phyloP scores from a whole-genome alignment of 164 flowering plant species.

The Akebia trifoliata region DNA sequence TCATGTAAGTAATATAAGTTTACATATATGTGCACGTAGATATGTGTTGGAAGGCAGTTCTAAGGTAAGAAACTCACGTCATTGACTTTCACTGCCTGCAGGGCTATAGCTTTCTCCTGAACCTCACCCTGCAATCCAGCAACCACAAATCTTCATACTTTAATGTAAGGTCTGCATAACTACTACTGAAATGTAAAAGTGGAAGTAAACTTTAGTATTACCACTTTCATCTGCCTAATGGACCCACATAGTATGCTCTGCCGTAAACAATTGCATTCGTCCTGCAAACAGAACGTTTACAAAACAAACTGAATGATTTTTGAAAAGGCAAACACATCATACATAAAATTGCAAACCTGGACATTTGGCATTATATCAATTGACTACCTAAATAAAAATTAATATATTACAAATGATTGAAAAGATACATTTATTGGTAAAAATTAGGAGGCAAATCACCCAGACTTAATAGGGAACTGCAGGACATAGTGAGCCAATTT shows the following conservation, averaged over 20 bases:
- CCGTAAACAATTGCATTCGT: conserved; percentile 76
- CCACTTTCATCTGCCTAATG: conserved; percentile 65
- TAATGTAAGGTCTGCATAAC: background rate
- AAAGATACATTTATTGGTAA: too few relatives aligned
- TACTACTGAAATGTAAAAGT: background rate
- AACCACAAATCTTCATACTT: conserved; percentile 6
- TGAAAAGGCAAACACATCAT: background rate
- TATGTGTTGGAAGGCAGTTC: background rate
- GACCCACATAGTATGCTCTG: conserved; percentile 84
- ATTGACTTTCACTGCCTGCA: conserved; percentile 32
- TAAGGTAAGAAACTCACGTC: conserved; percentile 11
- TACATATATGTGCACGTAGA: background rate
- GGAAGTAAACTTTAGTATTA: conserved; percentile 23
- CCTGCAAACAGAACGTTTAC: conserved; percentile 32
- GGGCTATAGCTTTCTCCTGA: conserved; percentile 64
- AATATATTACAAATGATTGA: too few relatives aligned
- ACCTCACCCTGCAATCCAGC: conserved; percentile 57
- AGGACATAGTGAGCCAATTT: too few relatives aligned
- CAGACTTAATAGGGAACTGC: too few relatives aligned
- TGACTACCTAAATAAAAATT: too few relatives aligned
- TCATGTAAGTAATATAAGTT: too few relatives aligned
- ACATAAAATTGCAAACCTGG: background rate
- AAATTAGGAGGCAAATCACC: too few relatives aligned
- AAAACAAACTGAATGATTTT: background rate
- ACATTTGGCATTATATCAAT: background rate